A percentile compares a stretch with the other conserved stretches of the same genome.
Evolutionary conservation across 2,329 filamentous ascomycete species (phyloP).

Genomic region (Penicillium sp.): DNA sequence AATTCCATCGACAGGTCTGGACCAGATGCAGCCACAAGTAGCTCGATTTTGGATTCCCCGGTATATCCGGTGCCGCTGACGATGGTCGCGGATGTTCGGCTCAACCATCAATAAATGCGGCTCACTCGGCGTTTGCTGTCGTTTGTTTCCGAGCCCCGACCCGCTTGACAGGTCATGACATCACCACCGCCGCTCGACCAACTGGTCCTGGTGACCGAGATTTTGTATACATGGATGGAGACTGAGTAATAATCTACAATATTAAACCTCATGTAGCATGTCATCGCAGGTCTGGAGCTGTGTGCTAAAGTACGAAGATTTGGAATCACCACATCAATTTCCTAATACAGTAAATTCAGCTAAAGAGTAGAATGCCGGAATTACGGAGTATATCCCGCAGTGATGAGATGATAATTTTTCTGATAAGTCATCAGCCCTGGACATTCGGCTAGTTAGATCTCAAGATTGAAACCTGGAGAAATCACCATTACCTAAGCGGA

Average conservation of each 20-base stretch:
- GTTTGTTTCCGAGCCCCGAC: background rate
- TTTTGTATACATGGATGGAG: background rate
- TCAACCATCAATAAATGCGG: background rate
- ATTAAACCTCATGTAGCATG: background rate
- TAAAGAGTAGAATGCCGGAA: background rate
- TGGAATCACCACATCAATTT: background rate
- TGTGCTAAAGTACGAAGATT: background rate
- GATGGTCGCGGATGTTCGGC: background rate
- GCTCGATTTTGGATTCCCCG: background rate
- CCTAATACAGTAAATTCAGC: background rate
- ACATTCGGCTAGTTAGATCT: too few species aligned
- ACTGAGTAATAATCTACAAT: background rate
- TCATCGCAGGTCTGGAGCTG: background rate
- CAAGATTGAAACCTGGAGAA: background rate
- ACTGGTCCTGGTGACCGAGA: background rate
- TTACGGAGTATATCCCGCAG: background rate
- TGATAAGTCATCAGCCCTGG: background rate
- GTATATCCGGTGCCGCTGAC: background rate
- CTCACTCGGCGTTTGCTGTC: background rate
- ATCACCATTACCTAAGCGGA: background rate
- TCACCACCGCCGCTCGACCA: background rate
- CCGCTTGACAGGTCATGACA: slow-evolving; percentile 1
- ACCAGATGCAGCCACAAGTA: background rate
- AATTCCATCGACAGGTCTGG: background rate
- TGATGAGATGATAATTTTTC: too few species aligned